A percentile compares a stretch with the other conserved stretches of the same genome.
phyloP scores from a whole-genome alignment of 352 stramenopile genomes.

The Phytophthora europaea region DNA sequence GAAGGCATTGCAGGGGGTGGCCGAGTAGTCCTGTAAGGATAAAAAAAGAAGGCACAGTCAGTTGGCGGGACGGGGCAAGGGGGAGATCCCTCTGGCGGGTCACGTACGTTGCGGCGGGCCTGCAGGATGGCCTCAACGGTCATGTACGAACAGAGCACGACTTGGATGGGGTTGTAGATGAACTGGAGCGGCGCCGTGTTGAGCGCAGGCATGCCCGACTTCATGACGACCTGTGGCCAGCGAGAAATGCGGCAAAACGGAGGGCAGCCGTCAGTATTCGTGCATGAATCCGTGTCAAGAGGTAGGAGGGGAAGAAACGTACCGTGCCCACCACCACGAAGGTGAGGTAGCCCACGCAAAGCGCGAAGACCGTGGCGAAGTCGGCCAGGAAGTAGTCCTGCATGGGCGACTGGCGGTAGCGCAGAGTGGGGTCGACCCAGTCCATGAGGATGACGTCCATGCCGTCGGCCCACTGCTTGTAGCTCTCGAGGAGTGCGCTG shows the following conservation, averaged over 20 bases:
- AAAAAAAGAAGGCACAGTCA: slow-evolving; percentile 23
- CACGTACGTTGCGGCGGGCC: slow-evolving; percentile 84
- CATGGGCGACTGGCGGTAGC: slow-evolving; percentile 47
- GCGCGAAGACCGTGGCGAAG: slow-evolving; percentile 47
- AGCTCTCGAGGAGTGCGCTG: slow-evolving; percentile 46
- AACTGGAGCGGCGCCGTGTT: slow-evolving; percentile 89
- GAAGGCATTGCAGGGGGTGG: slow-evolving; percentile 92
- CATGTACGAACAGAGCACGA: slow-evolving; percentile 96
- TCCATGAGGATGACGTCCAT: slow-evolving; percentile 51
- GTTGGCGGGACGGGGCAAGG: background rate
- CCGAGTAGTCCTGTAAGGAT: slow-evolving; percentile 73
- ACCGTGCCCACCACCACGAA: slow-evolving; percentile 68
- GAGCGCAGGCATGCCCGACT: slow-evolving; percentile 54
- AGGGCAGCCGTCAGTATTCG: slow-evolving; percentile 6
- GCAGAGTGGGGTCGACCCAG: slow-evolving; percentile 47
- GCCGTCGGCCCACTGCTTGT: slow-evolving; percentile 44
- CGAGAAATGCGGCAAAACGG: background rate
- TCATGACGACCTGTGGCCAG: slow-evolving; percentile 58
- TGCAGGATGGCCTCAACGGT: slow-evolving; percentile 92
- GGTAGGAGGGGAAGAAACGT: slow-evolving; percentile 1
- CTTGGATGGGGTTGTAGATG: slow-evolving; percentile 95
- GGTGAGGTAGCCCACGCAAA: slow-evolving; percentile 74
- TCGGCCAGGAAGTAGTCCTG: slow-evolving; percentile 46
- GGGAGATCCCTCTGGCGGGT: background rate
- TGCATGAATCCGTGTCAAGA: background rate